Base-by-base conservation (phyloP, 306 rosid species). In the Glycine latifolia region DNA sequence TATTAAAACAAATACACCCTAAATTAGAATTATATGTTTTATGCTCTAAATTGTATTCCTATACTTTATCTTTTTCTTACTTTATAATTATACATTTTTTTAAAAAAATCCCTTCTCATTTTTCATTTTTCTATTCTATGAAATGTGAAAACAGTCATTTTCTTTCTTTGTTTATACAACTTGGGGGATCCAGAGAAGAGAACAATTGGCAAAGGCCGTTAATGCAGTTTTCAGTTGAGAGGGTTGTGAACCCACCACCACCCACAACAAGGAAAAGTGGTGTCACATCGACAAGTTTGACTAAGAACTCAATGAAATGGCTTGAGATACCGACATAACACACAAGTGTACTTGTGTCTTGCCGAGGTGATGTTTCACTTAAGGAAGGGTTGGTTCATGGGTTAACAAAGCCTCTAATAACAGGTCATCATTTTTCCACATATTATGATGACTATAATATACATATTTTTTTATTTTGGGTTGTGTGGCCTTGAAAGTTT, bases 151-250 rank as follows among this genome's bases (percentile, higher is more conserved):
- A 61, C 4, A 4, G 9, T 0, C 2, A 26, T 26, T 9, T 20
- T 60, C 0, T 3, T 26, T 60, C 3, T 37, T 20, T 60, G 0
- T 3, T 26, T 60, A 3, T 37, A 65, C 48, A 65, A 13, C 1
- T 37, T 35, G 70, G 31, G 31, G 31, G 31, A 26, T 26, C 31
- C 2, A 26, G 31, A 26, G 31, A 26, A 53, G 10, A 59, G 4
- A 7, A 73, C 48, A 83, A 82, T 14, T 15, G 48, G 70, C 13
- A 16, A 41, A 6, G 72, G 46, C 68, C n/a, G 87, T 87, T 84
- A 73, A 46, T 70, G 82, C 87, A 62, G 86, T 86, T 87, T 83
- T 80, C 84, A 41, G 91, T 49, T 71, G 70, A 43, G 31, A 26
- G 31, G 31, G 31, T 26, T 26, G 31, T 26, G 31, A 26, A 26